A percentile compares a stretch with the other conserved stretches of the same genome.
Evolutionary conservation across 2,329 filamentous ascomycete species (phyloP).

Genomic region (Diplodia seriata): DNA sequence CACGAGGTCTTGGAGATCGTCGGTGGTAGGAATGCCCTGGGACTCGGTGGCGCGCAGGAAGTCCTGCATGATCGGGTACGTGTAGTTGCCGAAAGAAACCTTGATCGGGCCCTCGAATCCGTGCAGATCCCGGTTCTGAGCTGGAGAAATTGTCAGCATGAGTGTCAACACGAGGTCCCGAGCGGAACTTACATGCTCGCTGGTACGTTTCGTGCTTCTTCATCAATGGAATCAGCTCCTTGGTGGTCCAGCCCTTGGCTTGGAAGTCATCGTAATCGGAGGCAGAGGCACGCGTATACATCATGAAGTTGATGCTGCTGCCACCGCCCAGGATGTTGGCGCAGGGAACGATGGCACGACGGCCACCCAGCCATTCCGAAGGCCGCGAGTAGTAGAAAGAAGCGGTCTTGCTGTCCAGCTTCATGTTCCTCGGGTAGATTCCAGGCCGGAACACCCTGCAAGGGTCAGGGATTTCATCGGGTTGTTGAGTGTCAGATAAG

Average conservation of each 20-base stretch:
- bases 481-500: not conserved
- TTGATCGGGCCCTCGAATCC: constrained; percentile 83
- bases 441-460: constrained; percentile 74
- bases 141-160: constrained; percentile 44
- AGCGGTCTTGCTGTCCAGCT: constrained; percentile 80
- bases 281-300: constrained; percentile 75
- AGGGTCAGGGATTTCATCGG: not conserved
- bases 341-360: constrained; percentile 75
- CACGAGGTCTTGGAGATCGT: constrained; percentile 75
- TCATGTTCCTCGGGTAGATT: constrained; percentile 81
- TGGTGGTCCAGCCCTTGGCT: constrained; percentile 78
- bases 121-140: constrained; percentile 68
- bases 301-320: constrained; percentile 81
- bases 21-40: constrained; percentile 75
- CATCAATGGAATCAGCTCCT: constrained; percentile 78
- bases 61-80: constrained; percentile 82
- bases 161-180: not conserved
- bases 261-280: constrained; percentile 82
- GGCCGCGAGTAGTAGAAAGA: constrained; percentile 81
- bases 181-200: constrained; percentile 55
- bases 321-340: constrained; percentile 76
- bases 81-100: constrained; percentile 79
- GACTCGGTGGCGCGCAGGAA: constrained; percentile 76
- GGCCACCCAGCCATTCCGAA: constrained; percentile 73
- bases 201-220: constrained; percentile 84